These are phyloP conservation scores for Ceratocystis albifundus DNA, from an alignment of 2,329 filamentous ascomycete species.

Conservation along the genomic window DNA sequence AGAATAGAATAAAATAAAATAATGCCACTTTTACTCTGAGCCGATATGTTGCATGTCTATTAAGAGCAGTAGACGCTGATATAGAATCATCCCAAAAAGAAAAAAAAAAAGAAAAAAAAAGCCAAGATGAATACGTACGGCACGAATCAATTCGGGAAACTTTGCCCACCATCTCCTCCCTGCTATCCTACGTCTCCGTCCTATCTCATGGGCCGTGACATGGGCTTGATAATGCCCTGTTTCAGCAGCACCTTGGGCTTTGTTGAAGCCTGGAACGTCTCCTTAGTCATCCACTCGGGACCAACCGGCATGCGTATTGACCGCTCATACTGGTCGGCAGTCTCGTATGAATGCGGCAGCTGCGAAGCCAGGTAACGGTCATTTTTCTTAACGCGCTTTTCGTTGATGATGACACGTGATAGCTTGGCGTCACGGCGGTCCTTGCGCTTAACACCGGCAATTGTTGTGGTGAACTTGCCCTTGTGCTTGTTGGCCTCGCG, in stretches of 20 bases:
- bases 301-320: conserved; percentile 77
- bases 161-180: no score
- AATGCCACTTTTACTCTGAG: no score
- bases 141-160: no score
- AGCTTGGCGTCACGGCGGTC: conserved; percentile 74
- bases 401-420: conserved; percentile 78
- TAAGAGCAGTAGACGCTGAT: no score
- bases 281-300: conserved; percentile 93
- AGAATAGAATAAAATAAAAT: no score
- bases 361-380: conserved; percentile 73
- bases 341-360: conserved; percentile 85
- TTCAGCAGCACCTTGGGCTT: conserved; percentile 86
- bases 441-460: conserved; percentile 61
- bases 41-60: no score
- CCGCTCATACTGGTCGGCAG: conserved; percentile 76
- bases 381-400: conserved; percentile 86
- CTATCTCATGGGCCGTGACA: conserved; percentile 58
- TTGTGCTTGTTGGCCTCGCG: conserved; percentile 53
- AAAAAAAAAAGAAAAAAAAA: no score
- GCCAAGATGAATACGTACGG: no score
- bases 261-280: conserved; percentile 77
- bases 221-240: conserved; percentile 77
- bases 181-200: not conserved
- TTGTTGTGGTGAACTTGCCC: conserved; percentile 51
- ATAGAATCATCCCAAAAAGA: no score